These are phyloP conservation scores for Gossypium davidsonii DNA, from an alignment of 441 rosid genomes.

Conservation along the genomic window DNA sequence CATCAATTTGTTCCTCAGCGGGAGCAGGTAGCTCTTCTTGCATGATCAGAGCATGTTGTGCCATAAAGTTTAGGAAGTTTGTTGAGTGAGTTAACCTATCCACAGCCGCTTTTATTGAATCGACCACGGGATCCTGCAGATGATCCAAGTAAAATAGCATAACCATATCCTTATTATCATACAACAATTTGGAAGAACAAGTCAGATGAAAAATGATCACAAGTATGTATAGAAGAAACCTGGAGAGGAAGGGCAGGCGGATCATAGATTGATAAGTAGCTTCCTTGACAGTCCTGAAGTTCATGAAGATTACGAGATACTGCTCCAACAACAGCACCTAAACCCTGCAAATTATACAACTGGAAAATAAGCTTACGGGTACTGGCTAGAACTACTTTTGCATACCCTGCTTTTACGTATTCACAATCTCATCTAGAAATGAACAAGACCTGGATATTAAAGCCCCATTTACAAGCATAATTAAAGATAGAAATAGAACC, in stretches of 20 bases:
- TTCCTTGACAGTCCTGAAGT: conserved; percentile 94
- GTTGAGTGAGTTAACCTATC: conserved; percentile 80
- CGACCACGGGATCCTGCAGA: conserved; percentile 82
- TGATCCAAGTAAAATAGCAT: conserved; percentile 12
- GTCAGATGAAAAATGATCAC: not conserved
- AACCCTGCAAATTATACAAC: conserved; percentile 47
- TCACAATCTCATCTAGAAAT: not conserved
- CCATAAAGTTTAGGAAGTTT: conserved; percentile 83
- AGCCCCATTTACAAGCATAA: not conserved
- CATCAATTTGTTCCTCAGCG: conserved; percentile 55
- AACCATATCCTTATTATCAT: not conserved
- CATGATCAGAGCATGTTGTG: conserved; percentile 94
- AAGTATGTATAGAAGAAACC: conserved; percentile 26
- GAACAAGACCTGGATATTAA: not conserved
- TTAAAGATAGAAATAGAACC: conserved; percentile 5
- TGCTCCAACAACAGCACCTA: conserved; percentile 98
- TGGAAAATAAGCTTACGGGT: conserved; percentile 13
- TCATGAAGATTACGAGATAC: conserved; percentile 96
- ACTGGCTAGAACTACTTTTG: not conserved
- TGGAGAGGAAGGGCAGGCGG: conserved; percentile 75
- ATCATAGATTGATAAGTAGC: conserved; percentile 89
- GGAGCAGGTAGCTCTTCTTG: conserved; percentile 89
- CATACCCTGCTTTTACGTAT: not conserved
- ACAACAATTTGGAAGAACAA: not conserved
- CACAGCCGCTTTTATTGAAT: conserved; percentile 71